Conservation (phyloP, 139 green algal genomes). For the Tetraselmis striata region DNA sequence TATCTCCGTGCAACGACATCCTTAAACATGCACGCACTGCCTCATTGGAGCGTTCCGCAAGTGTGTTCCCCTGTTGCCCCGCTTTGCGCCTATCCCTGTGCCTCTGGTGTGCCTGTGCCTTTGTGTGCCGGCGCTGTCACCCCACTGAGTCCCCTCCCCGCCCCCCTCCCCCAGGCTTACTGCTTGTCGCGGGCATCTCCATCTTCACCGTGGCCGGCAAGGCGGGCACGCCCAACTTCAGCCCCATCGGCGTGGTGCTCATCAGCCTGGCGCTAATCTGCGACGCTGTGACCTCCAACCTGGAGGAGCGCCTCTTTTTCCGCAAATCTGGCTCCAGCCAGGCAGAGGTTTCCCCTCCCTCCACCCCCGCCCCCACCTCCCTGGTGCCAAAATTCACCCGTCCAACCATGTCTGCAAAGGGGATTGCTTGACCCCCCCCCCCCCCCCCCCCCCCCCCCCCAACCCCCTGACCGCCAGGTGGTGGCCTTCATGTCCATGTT, state of each 20-base stretch:
- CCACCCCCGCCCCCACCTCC: not conserved
- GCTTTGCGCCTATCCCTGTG: no score
- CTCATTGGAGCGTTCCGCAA: no score
- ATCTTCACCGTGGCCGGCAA: slow-evolving; percentile 50
- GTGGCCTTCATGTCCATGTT: slow-evolving; percentile 19
- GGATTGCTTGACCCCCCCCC: no score
- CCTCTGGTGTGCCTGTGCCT: no score
- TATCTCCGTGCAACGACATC: no score
- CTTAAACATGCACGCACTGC: no score
- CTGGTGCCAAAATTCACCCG: no score
- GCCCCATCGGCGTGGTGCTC: slow-evolving; percentile 32
- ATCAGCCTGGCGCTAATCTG: slow-evolving; percentile 45
- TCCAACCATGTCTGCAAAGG: no score
- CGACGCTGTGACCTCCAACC: slow-evolving; percentile 56
- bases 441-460: no score
- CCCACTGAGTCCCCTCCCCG: no score
- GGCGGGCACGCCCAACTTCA: slow-evolving; percentile 38
- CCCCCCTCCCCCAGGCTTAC: slow-evolving; percentile 4
- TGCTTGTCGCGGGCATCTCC: slow-evolving; percentile 51
- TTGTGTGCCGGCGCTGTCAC: no score
- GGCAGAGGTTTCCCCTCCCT: slow-evolving; percentile 1
- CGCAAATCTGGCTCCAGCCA: slow-evolving; percentile 13
- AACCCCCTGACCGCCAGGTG: slow-evolving; percentile 2
- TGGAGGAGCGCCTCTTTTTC: slow-evolving; percentile 61
- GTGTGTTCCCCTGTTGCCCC: no score